Base-by-base conservation (phyloP, 1,284 basidiomycete genomes). In the Tylopilus orsonianus region DNA sequence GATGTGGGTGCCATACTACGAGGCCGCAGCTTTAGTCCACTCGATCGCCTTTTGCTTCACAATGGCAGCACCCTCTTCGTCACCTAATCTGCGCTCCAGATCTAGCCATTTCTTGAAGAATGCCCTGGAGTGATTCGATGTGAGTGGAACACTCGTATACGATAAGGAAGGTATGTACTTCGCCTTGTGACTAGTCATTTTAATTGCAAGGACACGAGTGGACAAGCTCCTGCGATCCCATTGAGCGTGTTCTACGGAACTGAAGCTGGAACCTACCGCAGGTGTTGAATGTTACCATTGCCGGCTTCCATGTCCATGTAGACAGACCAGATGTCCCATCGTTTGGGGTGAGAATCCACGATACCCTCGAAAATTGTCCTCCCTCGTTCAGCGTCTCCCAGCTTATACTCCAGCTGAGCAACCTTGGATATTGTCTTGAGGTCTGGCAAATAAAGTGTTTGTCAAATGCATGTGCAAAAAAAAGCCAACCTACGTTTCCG, bases 41-140 rank as follows among this genome's bases (percentile, higher is more conserved):
- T 90, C 89, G 49, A 92, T 74, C 6, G 96, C 97, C 65, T 87
- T 89, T 54, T 83, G 75, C 73, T 98, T 94, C 32, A 98, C 97
- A 36, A 34, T 66, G 24, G 82, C 79, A 41, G 85, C 86, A 20
- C 95, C 94, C 40, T 86, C 83, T 50, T 88, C 88, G 60, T 97
- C 91, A 2, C 97, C 97, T 47, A 94, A 72, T 55, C 83, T 79
- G 59, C 83, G 83, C 70, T 99, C 97, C 38, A 97, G 72, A 50
- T 86, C 85, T 33, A 99, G 76, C 93, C 96, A 98, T 70, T 98
- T 98, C 71, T 99, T 99, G 80, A 98, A 97, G 67, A 96, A 86
- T 33, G 85, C 83, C 70, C 89, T 90, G 33, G 32, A 39, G 48
- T 48, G 29, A 57, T 48, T 44, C 14, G 26, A 52, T 48, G 43